Conservation (phyloP, 2,329 filamentous ascomycete genomes). For the Fusarium sororula region DNA sequence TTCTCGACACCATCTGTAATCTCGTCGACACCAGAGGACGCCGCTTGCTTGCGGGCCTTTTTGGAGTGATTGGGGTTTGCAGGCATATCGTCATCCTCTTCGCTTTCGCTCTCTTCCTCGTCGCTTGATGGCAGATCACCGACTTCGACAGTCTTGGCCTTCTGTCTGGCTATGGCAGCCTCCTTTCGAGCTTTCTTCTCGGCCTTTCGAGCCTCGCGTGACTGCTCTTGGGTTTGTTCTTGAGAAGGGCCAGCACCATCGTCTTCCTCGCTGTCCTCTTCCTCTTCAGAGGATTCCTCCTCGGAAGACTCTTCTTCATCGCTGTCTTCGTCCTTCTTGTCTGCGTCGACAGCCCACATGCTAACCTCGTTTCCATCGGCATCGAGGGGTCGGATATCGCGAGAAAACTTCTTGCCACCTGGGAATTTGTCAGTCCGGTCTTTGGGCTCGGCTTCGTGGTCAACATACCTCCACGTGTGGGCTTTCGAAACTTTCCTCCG, state of each 20-base stretch:
- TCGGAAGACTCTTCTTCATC: constrained; percentile 63
- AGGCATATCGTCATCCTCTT: constrained; percentile 72
- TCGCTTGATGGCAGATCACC: constrained; percentile 86
- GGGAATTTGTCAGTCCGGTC: background rate
- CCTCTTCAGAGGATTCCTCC: constrained; percentile 62
- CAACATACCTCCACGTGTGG: constrained; percentile 82
- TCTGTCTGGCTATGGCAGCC: constrained; percentile 82
- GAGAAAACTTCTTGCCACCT: constrained; percentile 97
- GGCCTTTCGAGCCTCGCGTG: constrained; percentile 87
- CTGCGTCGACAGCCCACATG: constrained; percentile 79
- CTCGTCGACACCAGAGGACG: constrained; percentile 56
- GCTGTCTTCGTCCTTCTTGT: constrained; percentile 59
- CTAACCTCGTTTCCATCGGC: constrained; percentile 87
- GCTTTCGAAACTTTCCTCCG: constrained; percentile 94
- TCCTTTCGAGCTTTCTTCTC: constrained; percentile 91
- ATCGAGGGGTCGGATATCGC: constrained; percentile 87
- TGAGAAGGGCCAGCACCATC: constrained; percentile 55
- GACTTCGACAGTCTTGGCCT: constrained; percentile 75
- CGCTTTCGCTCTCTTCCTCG: constrained; percentile 69
- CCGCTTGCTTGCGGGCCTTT: constrained; percentile 69
- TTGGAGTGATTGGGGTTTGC: constrained; percentile 94
- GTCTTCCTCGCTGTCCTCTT: constrained; percentile 61
- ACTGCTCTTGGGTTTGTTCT: constrained; percentile 59
- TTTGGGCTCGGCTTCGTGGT: background rate
- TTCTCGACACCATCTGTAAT: constrained; percentile 66